Base-by-base conservation (phyloP, 768 basidiomycete species). In the Lentinula sp. region DNA sequence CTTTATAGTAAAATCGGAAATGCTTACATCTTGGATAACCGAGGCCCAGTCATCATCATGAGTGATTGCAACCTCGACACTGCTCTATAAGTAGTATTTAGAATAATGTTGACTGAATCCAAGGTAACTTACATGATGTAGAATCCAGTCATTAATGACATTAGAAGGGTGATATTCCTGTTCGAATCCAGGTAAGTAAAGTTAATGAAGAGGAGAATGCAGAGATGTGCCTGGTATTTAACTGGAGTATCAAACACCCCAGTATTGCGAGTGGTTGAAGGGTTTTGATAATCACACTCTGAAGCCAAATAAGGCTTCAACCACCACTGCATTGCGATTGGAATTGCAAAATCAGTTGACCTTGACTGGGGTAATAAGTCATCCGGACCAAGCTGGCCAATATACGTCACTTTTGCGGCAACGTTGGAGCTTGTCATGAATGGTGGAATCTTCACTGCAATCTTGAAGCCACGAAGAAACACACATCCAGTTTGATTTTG, bases 31-130 rank as follows among this genome's bases (percentile, higher is more conserved):
- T n/a, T 52, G 32, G 57, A 54, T 36, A 6, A 39, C 2, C 6
- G 53, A 54, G 18, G 53, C 53, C 41, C 56, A 57, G 13, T 57
- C 56, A 28, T 43, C 32, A 42, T 57, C 55, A 33, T 57, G 56
- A 32, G 56, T 57, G 16, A 57, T 57, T 32, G 56, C 41, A 32
- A 57, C 42, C 4, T 42, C 45, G 12, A 45, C 41, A 10, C 45
- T n/a, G 13, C 20, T 28, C 18, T 57, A 5, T 15, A 5, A 20
- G 2, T 16, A 55, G 4, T 12, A 15, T 2, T 23, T 5, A 18
- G n/a, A 23, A 36, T 5, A 13, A 9, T 0, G n/a, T 41, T 18
- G 8, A 23, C 4, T 39, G 13, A 20, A n/a, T 36, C n/a, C 36
- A 23, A 9, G 2, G n/a, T 5, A 5, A 42, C 55, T 12, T 43